These are phyloP conservation scores for Rubus idaeus DNA, from an alignment of 306 rosid species.

Conservation along the genomic window DNA sequence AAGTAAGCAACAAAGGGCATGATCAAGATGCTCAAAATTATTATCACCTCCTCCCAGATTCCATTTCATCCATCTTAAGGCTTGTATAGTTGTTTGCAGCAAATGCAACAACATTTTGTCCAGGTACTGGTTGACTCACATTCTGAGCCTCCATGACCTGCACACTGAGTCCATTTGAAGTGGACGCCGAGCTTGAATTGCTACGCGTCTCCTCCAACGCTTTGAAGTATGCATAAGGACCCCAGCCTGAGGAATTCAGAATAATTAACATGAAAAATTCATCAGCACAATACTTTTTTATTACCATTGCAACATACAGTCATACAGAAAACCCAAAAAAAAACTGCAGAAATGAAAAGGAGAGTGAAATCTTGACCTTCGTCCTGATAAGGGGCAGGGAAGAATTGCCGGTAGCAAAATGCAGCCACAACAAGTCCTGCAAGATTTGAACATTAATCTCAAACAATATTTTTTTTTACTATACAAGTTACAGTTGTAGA, in stretches of 20 bases:
- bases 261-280: not conserved
- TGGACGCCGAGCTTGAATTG: conserved; percentile 18
- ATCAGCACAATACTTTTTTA: not conserved
- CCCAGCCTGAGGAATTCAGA: conserved; percentile 65
- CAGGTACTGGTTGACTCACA: conserved; percentile 17
- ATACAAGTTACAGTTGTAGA: not conserved
- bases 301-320: not conserved
- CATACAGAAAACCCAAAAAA: not conserved
- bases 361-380: conserved; percentile 45
- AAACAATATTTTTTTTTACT: not conserved
- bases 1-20: not conserved
- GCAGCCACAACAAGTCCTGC: conserved; percentile 76
- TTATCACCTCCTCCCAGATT: conserved; percentile 46
- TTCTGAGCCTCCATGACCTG: conserved; percentile 29
- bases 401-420: conserved; percentile 87
- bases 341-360: not conserved
- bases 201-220: conserved; percentile 53
- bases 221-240: conserved; percentile 80
- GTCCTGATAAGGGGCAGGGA: conserved; percentile 61
- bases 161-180: conserved; percentile 17
- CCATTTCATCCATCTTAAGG: conserved; percentile 54
- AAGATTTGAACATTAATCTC: conserved; percentile 21
- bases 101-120: conserved; percentile 29
- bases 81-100: conserved; percentile 21
- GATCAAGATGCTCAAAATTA: not conserved